Conservation (phyloP, 2,329 filamentous ascomycete genomes). For the Exophiala aquamarina region DNA sequence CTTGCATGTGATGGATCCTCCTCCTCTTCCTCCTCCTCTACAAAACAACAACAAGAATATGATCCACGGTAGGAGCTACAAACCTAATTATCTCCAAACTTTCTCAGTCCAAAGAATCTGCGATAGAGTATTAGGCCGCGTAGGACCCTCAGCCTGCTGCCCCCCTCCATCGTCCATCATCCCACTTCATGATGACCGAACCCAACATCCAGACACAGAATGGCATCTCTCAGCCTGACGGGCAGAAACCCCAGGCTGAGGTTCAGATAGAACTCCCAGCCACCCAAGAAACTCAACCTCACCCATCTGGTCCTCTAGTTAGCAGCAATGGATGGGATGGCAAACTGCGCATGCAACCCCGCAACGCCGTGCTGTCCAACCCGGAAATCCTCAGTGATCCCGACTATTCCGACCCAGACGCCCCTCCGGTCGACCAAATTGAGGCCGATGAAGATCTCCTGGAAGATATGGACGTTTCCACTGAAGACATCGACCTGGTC, state of each 20-base stretch:
- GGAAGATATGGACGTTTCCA: constrained; percentile 48
- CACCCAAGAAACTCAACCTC: neutral
- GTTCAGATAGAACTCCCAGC: constrained; percentile 17
- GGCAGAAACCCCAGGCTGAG: constrained; percentile 10
- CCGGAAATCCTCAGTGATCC: constrained; percentile 81
- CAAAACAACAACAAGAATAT: too few relatives aligned
- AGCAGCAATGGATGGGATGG: constrained; percentile 48
- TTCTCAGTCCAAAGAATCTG: too few relatives aligned
- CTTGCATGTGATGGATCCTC: too few relatives aligned
- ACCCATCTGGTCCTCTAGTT: constrained; percentile 14
- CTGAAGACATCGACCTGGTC: constrained; percentile 81
- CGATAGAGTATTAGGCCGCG: too few relatives aligned
- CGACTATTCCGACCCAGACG: constrained; percentile 75
- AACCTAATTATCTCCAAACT: too few relatives aligned
- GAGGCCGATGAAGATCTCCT: constrained; percentile 74
- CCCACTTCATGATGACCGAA: neutral
- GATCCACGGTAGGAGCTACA: too few relatives aligned
- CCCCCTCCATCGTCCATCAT: neutral
- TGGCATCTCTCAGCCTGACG: neutral
- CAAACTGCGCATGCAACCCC: constrained; percentile 47
- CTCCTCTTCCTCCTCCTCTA: too few relatives aligned
- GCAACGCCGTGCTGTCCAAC: constrained; percentile 70
- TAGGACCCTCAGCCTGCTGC: too few relatives aligned
- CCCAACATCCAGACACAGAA: constrained; percentile 12
- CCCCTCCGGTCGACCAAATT: constrained; percentile 70